Conservation (phyloP, 1,139 yeast species). For the Ogataea hybrid region DNA sequence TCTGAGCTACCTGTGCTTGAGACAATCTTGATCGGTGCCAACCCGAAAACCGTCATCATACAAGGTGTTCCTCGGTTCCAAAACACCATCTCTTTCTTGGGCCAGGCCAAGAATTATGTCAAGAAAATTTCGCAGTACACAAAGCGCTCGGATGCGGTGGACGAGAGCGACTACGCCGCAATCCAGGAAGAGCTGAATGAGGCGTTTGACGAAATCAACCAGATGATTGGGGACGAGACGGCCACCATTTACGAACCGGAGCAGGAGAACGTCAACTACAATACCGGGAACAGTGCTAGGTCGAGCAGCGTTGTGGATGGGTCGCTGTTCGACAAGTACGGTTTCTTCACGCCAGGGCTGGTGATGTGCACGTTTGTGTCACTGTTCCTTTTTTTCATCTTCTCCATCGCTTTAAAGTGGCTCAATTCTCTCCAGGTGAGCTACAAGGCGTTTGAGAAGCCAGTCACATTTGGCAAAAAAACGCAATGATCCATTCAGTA, state of each 20-base stretch:
- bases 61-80: conserved; percentile 32
- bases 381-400: conserved; percentile 48
- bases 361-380: conserved; percentile 66
- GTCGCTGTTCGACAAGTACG: conserved; percentile 45
- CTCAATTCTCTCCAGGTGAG: conserved; percentile 60
- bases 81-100: conserved; percentile 15
- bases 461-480: conserved; percentile 61
- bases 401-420: conserved; percentile 60
- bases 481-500: conserved; percentile 55
- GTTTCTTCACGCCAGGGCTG: conserved; percentile 60
- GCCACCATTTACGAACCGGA: conserved; percentile 15
- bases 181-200: conserved; percentile 29
- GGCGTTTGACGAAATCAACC: conserved; percentile 30
- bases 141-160: conserved; percentile 17
- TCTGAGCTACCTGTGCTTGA: conserved; percentile 9
- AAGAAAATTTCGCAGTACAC: conserved; percentile 7
- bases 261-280: neutral
- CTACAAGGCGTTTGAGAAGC: conserved; percentile 71
- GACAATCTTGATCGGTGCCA: conserved; percentile 10
- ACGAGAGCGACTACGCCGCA: conserved; percentile 24
- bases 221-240: conserved; percentile 26
- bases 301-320: conserved; percentile 24
- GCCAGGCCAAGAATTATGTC: conserved; percentile 15
- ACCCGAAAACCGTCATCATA: conserved; percentile 19
- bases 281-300: conserved; percentile 1